Percentiles rank a stretch among this genome's conserved stretches.
Conservation (phyloP, 345 rosid genomes). For the Noccaea caerulescens region DNA sequence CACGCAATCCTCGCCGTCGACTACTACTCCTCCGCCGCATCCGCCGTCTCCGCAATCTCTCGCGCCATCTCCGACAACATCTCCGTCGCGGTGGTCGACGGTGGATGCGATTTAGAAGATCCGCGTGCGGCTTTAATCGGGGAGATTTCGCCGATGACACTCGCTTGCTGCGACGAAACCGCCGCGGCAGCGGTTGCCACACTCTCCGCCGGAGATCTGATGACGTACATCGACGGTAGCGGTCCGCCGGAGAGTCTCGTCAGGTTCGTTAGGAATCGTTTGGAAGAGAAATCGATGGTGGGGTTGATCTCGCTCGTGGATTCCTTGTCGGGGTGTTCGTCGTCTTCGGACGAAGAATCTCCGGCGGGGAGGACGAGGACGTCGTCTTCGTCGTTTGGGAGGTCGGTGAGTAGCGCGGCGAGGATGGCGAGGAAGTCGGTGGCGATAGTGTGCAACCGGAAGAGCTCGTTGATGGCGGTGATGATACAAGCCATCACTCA, state of each 20-base stretch:
- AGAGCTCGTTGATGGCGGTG: conserved; percentile 92
- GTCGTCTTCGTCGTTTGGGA: conserved; percentile 44
- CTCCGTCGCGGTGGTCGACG: conserved; percentile 78
- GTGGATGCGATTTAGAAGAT: conserved; percentile 44
- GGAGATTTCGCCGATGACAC: conserved; percentile 79
- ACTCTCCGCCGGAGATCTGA: conserved; percentile 77
- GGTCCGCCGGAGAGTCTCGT: conserved; percentile 87
- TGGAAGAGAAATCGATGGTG: conserved; percentile 59
- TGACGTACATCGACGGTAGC: conserved; percentile 92
- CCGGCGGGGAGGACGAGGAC: conserved; percentile 14
- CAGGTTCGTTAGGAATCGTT: conserved; percentile 54
- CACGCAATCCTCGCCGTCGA: conserved; percentile 50
- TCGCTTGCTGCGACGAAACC: conserved; percentile 67
- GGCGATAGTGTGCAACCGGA: conserved; percentile 78
- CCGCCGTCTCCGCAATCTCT: conserved; percentile 58
- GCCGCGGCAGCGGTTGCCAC: conserved; percentile 71
- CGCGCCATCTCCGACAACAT: conserved; percentile 56
- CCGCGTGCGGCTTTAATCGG: conserved; percentile 54
- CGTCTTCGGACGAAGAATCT: conserved; percentile 71
- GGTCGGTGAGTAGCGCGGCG: conserved; percentile 73
- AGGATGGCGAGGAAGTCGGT: conserved; percentile 84
- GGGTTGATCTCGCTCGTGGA: conserved; percentile 61
- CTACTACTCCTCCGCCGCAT: conserved; percentile 75
- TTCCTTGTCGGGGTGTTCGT: conserved; percentile 38
- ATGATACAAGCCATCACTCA: conserved; percentile 93